These are phyloP conservation scores for Silene noctiflora DNA, from an alignment of 179 eudicot species.

Conservation along the genomic window DNA sequence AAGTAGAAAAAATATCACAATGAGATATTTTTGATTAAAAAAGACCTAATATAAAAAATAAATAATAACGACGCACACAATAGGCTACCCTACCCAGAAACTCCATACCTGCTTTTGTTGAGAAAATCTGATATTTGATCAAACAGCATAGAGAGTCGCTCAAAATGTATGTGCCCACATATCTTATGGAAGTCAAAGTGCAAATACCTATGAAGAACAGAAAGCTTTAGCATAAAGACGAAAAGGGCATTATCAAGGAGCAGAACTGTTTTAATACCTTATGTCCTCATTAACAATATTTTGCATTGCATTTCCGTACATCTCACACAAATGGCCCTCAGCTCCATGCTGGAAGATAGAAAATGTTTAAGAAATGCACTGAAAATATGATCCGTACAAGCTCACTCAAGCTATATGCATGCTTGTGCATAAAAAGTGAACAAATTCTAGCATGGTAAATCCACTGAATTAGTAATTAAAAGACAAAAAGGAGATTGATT, in stretches of 20 bases:
- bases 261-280: slow-evolving; percentile 39
- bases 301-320: slow-evolving; percentile 64
- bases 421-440: slow-evolving; percentile 9
- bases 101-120: slow-evolving; percentile 64
- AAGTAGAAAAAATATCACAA: no score
- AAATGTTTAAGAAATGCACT: slow-evolving; percentile 3
- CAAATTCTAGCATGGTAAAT: background rate
- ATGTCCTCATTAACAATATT: slow-evolving; percentile 65
- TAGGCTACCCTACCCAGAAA: slow-evolving; percentile 1
- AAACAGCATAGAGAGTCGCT: slow-evolving; percentile 78
- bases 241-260: background rate
- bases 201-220: slow-evolving; percentile 46
- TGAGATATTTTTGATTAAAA: background rate
- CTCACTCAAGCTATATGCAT: background rate
- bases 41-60: background rate
- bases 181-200: slow-evolving; percentile 93
- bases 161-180: slow-evolving; percentile 90
- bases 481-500: background rate
- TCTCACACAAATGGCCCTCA: slow-evolving; percentile 80
- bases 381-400: slow-evolving; percentile 3
- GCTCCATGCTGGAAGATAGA: slow-evolving; percentile 68
- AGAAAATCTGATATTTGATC: slow-evolving; percentile 84
- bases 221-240: slow-evolving; percentile 14
- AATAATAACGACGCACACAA: background rate
- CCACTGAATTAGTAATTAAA: background rate